A percentile compares a stretch with the other conserved stretches of the same genome.
These are phyloP conservation scores for Cochlearia excelsa DNA, from an alignment of 345 rosid genomes.

Conservation along the genomic window DNA sequence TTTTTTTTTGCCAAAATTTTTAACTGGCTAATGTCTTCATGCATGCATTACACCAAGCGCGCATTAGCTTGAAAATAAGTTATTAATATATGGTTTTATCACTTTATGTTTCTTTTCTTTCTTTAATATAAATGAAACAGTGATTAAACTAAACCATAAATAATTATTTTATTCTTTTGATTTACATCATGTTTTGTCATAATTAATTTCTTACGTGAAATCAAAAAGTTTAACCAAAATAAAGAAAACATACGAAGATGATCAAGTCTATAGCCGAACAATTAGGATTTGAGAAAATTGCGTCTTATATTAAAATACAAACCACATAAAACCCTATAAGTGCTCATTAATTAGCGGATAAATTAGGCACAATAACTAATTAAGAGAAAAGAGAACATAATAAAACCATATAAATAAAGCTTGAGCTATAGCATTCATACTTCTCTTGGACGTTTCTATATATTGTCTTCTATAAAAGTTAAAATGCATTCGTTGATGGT, in stretches of 20 bases:
- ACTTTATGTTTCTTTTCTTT: no score
- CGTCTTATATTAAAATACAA: conserved; percentile 1
- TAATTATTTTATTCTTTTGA: no score
- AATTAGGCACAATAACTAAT: background rate
- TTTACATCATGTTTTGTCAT: no score
- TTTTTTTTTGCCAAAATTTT: background rate
- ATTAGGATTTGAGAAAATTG: conserved; percentile 21
- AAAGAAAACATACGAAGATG: background rate
- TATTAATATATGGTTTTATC: no score
- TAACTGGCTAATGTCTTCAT: conserved; percentile 18
- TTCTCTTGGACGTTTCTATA: conserved; percentile 1
- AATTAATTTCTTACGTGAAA: no score
- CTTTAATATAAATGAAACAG: no score
- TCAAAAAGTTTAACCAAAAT: no score
- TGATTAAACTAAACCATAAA: no score
- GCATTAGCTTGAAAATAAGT: no score
- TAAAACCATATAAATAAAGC: conserved; percentile 17
- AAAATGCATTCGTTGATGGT: conserved; percentile 24
- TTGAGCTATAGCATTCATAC: background rate
- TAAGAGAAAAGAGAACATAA: background rate
- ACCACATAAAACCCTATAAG: conserved; percentile 22
- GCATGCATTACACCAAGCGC: background rate
- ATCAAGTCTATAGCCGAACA: conserved; percentile 28
- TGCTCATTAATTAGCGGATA: conserved; percentile 19
- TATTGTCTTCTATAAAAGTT: conserved; percentile 10